Conservation (phyloP, 441 rosid genomes). For the Brassica balearica region DNA sequence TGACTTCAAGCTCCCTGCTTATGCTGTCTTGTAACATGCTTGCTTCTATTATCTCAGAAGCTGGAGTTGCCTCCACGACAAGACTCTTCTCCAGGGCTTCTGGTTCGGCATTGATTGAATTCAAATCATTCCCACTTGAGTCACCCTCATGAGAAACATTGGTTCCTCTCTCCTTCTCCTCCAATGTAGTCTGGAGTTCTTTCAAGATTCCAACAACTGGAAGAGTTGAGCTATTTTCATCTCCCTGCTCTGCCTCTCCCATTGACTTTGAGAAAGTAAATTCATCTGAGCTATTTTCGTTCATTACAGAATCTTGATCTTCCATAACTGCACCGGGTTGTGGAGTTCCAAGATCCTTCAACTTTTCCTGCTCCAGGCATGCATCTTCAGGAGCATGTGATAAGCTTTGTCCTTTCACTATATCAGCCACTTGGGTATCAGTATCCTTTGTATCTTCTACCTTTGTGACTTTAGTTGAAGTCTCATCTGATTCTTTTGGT, state of each 20-base stretch:
- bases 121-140: neutral
- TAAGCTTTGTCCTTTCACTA: neutral
- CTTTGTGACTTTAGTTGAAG: slow-evolving; percentile 16
- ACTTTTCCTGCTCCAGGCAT: slow-evolving; percentile 32
- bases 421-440: too few species aligned
- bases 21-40: slow-evolving; percentile 5
- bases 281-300: slow-evolving; percentile 20
- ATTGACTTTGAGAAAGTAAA: slow-evolving; percentile 2
- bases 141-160: too few species aligned
- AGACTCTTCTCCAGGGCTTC: slow-evolving; percentile 14
- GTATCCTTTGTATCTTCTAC: slow-evolving; percentile 11
- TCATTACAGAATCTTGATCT: slow-evolving; percentile 18
- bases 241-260: slow-evolving; percentile 30
- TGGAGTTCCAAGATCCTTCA: slow-evolving; percentile 16
- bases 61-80: neutral
- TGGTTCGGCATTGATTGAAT: slow-evolving; percentile 7
- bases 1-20: slow-evolving; percentile 15
- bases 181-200: slow-evolving; percentile 35
- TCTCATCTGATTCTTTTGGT: slow-evolving; percentile 33
- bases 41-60: slow-evolving; percentile 27
- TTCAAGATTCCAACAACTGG: slow-evolving; percentile 42
- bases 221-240: slow-evolving; percentile 41
- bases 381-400: slow-evolving; percentile 22
- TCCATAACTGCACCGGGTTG: slow-evolving; percentile 23
- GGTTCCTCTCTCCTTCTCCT: slow-evolving; percentile 22